phyloP scores from a whole-genome alignment of 257 asterid species.

The Ocimum tenuiflorum region DNA sequence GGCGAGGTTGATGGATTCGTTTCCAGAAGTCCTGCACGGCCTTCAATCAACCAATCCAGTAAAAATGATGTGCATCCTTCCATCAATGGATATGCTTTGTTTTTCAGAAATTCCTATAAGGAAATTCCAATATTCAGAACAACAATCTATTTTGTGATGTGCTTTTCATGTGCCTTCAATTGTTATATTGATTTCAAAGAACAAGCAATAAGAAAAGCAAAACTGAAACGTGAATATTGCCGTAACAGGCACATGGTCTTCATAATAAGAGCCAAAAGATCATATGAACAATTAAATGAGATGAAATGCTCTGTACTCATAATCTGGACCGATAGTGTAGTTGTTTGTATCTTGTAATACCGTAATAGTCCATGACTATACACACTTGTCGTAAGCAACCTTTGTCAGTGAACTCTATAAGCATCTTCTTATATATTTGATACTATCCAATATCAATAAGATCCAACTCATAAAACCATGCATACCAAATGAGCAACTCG shows the following conservation, averaged over 20 bases:
- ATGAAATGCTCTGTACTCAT: background rate
- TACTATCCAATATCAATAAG: background rate
- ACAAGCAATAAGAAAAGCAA: background rate
- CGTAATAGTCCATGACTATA: too few relatives aligned
- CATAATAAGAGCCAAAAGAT: background rate
- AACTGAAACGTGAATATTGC: background rate
- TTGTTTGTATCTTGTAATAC: background rate
- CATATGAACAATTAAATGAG: background rate
- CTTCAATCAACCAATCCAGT: conserved; percentile 69
- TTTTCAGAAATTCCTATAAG: conserved; percentile 46
- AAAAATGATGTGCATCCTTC: conserved; percentile 61
- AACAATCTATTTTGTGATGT: background rate
- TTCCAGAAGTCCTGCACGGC: conserved; percentile 48
- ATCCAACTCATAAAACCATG: background rate
- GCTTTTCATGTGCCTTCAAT: background rate
- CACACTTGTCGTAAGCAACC: background rate
- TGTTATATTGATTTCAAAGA: background rate
- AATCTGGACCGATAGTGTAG: background rate
- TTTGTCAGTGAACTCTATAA: background rate
- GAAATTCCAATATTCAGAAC: background rate
- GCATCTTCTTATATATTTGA: background rate
- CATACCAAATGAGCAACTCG: background rate
- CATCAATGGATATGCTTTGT: conserved; percentile 58
- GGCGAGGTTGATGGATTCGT: conserved; percentile 89
- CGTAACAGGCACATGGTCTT: background rate